Conservation (phyloP, 2,329 filamentous ascomycete genomes). For the Phialocephala sp. region DNA sequence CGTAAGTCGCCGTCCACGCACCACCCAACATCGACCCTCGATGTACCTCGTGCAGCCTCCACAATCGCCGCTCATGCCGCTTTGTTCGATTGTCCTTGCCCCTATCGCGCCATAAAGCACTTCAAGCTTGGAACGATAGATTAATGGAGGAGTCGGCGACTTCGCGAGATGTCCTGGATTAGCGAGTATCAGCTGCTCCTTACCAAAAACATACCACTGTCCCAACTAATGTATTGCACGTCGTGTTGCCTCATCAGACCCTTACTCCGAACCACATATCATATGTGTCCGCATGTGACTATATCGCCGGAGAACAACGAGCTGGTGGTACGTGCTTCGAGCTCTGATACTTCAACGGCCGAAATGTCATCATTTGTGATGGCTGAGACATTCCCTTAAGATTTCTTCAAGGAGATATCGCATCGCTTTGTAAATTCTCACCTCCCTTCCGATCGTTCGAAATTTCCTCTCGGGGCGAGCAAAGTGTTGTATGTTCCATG, state of each 20-base stretch:
- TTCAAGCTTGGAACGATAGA: constrained; percentile 18
- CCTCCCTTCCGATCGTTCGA: neutral
- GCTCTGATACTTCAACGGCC: neutral
- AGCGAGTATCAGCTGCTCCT: constrained; percentile 22
- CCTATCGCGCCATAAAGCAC: constrained; percentile 22
- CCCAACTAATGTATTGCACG: constrained; percentile 18
- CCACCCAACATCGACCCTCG: constrained; percentile 2
- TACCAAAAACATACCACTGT: constrained; percentile 19
- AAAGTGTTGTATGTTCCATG: neutral
- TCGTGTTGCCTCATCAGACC: constrained; percentile 13
- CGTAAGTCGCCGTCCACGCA: neutral
- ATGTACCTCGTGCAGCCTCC: constrained; percentile 13
- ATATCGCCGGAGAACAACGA: constrained; percentile 12
- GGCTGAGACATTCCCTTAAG: neutral
- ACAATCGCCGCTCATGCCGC: constrained; percentile 17
- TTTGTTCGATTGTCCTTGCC: constrained; percentile 15
- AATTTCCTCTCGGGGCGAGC: neutral
- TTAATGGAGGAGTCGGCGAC: constrained; percentile 18
- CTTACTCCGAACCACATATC: constrained; percentile 18
- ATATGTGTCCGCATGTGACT: neutral
- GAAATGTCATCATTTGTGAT: neutral
- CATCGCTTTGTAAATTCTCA: neutral
- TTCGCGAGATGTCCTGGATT: constrained; percentile 15
- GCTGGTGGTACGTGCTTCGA: constrained; percentile 15
- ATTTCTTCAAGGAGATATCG: constrained; percentile 3